These are phyloP conservation scores for Botrytis porri DNA, from an alignment of 2,329 filamentous ascomycete species.

Conservation along the genomic window DNA sequence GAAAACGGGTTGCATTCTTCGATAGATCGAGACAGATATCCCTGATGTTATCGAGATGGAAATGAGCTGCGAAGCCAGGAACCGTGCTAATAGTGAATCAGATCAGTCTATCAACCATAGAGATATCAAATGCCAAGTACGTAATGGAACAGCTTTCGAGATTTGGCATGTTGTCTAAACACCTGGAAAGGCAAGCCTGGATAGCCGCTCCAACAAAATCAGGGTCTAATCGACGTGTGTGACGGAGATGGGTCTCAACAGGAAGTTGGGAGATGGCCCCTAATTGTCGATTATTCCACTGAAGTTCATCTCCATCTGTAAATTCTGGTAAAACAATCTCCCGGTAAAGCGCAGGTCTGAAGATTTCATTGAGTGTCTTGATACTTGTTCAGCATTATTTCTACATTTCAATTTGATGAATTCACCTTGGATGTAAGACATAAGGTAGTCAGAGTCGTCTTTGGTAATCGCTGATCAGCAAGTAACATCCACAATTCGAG, in stretches of 20 bases:
- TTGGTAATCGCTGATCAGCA: background rate
- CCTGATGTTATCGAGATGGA: background rate
- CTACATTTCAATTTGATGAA: background rate
- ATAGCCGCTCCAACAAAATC: background rate
- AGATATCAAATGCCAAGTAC: background rate
- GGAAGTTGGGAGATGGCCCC: background rate
- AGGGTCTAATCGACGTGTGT: background rate
- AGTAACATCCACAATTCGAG: background rate
- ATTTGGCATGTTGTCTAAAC: background rate
- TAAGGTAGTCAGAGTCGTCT: background rate
- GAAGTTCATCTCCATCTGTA: background rate
- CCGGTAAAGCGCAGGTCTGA: constrained; percentile 10
- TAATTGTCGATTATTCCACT: background rate
- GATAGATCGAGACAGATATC: background rate
- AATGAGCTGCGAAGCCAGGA: background rate
- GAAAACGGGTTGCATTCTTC: fast-evolving
- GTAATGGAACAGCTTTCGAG: background rate
- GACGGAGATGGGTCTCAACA: background rate
- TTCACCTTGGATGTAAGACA: constrained; percentile 5
- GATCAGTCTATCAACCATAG: background rate
- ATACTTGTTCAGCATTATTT: background rate
- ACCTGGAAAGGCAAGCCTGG: background rate
- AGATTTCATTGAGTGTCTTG: constrained; percentile 11
- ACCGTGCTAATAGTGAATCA: background rate
- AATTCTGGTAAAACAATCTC: background rate